Conservation (phyloP, 2,329 filamentous ascomycete genomes). For the Trichophyton benhamiae region DNA sequence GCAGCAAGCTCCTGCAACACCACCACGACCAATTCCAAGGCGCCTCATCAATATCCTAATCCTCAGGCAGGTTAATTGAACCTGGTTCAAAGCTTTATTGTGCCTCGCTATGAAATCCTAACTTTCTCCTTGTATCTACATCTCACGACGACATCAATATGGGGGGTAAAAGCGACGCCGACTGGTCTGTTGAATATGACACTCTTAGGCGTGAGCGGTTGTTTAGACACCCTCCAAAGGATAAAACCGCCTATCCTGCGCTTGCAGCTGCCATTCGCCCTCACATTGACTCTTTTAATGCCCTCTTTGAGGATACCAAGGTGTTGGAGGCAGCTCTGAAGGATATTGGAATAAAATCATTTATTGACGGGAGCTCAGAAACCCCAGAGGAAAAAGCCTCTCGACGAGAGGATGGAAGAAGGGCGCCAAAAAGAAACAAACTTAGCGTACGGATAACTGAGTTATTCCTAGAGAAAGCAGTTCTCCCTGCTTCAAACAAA, state of each 20-base stretch:
- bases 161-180: conserved; percentile 49
- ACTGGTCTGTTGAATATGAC: conserved; percentile 78
- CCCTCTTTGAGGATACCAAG: conserved; percentile 63
- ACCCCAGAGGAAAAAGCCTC: conserved; percentile 27
- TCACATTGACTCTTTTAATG: conserved; percentile 93
- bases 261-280: conserved; percentile 77
- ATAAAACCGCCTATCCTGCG: conserved; percentile 76
- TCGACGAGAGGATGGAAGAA: conserved; percentile 42
- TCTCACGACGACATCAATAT: conserved; percentile 18
- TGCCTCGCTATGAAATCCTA: neutral
- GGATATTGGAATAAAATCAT: conserved; percentile 83
- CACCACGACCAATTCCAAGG: neutral
- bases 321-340: conserved; percentile 61
- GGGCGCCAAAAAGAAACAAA: conserved; percentile 50
- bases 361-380: conserved; percentile 61
- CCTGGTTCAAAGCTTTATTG: neutral
- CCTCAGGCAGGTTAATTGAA: neutral
- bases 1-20: neutral
- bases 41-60: neutral
- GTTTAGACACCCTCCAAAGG: conserved; percentile 76
- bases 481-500: conserved; percentile 71
- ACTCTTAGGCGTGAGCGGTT: conserved; percentile 76
- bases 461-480: conserved; percentile 69
- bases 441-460: conserved; percentile 68
- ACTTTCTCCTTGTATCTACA: neutral